Percentiles rank a stretch among this genome's conserved stretches.
These are phyloP conservation scores for Ettlia oleoabundans DNA, from an alignment of 139 green algal species.

Conservation along the genomic window DNA sequence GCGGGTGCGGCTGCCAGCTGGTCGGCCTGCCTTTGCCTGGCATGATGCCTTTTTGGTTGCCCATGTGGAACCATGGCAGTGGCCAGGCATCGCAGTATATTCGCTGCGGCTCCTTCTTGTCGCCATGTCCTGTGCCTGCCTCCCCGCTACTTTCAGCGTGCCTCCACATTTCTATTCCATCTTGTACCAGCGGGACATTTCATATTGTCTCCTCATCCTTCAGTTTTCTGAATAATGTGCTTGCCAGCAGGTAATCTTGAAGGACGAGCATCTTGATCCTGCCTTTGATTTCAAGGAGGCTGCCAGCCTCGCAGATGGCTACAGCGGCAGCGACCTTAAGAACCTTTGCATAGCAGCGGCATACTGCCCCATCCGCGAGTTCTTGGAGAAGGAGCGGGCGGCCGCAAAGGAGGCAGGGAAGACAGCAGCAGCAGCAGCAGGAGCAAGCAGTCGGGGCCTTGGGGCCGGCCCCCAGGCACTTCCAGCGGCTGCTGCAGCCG, in stretches of 20 bases:
- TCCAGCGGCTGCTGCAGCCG: not conserved
- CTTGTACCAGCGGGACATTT: no score
- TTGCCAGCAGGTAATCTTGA: conserved; percentile 44
- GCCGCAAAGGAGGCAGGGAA: conserved; percentile 7
- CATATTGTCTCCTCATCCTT: not conserved
- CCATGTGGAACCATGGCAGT: not conserved
- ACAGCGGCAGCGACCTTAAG: conserved; percentile 71
- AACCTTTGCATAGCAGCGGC: conserved; percentile 75
- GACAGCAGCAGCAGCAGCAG: not conserved
- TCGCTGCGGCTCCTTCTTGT: no score
- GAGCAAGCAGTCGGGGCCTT: not conserved
- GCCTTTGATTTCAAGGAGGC: conserved; percentile 52
- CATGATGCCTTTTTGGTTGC: not conserved
- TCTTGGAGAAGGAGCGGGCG: conserved; percentile 41
- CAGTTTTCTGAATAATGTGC: not conserved
- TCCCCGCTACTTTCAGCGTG: no score
- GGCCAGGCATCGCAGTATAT: no score
- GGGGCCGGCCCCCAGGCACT: not conserved
- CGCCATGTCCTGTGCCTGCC: no score
- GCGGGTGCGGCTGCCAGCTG: not conserved
- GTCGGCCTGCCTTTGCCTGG: no score
- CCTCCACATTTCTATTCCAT: no score
- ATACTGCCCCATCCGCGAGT: conserved; percentile 72
- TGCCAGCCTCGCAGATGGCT: conserved; percentile 55
- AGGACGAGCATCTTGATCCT: conserved; percentile 48